Conservation (phyloP, 805 yeast species). For the Monosporozyma aerobia region DNA sequence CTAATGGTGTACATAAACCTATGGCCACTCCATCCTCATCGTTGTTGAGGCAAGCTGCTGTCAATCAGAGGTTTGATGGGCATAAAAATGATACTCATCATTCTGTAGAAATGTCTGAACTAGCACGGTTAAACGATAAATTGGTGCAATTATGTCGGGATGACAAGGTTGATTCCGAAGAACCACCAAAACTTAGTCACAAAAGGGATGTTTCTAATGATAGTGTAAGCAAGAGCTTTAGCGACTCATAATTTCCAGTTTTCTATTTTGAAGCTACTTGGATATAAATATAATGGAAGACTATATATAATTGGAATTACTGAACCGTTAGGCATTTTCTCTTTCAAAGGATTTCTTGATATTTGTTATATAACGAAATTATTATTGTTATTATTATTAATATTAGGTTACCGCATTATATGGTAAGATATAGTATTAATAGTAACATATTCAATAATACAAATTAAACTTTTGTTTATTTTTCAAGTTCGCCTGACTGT, state of each 20-base stretch:
- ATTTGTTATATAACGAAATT: too few species aligned
- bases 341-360: too few species aligned
- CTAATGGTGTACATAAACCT: neutral
- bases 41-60: neutral
- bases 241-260: neutral
- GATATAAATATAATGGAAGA: neutral
- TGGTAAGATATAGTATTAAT: too few species aligned
- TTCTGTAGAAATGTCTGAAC: slow-evolving; percentile 10
- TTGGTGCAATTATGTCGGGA: slow-evolving; percentile 13
- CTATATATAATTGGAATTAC: neutral
- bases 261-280: too few species aligned
- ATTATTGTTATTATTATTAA: too few species aligned
- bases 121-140: slow-evolving; percentile 29
- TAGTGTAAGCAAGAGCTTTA: neutral
- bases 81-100: neutral
- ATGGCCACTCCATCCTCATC: neutral
- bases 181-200: neutral
- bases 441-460: too few species aligned
- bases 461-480: too few species aligned
- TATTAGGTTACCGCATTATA: too few species aligned
- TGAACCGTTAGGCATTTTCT: too few species aligned
- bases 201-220: neutral
- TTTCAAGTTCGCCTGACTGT: too few species aligned
- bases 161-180: neutral
- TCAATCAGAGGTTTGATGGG: neutral